Conservation (phyloP, 2,329 filamentous ascomycete species). For the Triangularia setosa region DNA sequence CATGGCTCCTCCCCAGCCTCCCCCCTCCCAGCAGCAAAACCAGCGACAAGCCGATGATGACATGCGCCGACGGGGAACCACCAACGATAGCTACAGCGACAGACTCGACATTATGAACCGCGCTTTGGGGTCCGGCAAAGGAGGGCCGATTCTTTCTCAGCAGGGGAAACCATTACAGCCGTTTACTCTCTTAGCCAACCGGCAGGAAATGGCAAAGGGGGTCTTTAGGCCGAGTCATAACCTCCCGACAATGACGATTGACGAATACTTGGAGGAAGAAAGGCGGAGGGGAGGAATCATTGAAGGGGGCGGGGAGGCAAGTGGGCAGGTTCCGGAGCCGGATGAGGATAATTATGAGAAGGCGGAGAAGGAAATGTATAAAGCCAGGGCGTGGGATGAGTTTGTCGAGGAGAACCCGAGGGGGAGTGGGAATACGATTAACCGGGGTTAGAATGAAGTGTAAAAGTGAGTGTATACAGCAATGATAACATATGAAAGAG, state of each 20-base stretch:
- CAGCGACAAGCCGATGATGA: slow-evolving; percentile 39
- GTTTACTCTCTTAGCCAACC: slow-evolving; percentile 77
- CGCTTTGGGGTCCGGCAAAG: slow-evolving; percentile 41
- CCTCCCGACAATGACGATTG: slow-evolving; percentile 94
- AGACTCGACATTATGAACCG: slow-evolving; percentile 61
- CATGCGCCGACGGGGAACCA: slow-evolving; percentile 35
- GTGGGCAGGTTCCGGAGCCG: slow-evolving; percentile 62
- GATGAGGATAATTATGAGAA: slow-evolving; percentile 91
- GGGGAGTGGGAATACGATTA: slow-evolving; percentile 77
- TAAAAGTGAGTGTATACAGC: not conserved
- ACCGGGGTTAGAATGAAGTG: slow-evolving; percentile 56
- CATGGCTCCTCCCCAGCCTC: slow-evolving; percentile 58
- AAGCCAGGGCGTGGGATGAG: slow-evolving; percentile 93
- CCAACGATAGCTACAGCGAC: slow-evolving; percentile 56
- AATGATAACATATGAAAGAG: not conserved
- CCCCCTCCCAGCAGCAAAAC: slow-evolving; percentile 20
- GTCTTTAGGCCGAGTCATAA: slow-evolving; percentile 92
- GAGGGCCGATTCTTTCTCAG: slow-evolving; percentile 70
- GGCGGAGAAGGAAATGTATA: slow-evolving; percentile 85
- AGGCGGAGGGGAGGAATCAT: slow-evolving; percentile 79
- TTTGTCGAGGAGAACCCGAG: slow-evolving; percentile 86
- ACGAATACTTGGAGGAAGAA: slow-evolving; percentile 96
- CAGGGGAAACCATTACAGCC: slow-evolving; percentile 84
- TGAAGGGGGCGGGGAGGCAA: slow-evolving; percentile 80
- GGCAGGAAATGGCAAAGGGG: slow-evolving; percentile 69